Percentiles rank a stretch among this genome's conserved stretches.
Evolutionary conservation across 2,329 filamentous ascomycete species (phyloP).

Genomic region (Colletotrichum theobromicola): DNA sequence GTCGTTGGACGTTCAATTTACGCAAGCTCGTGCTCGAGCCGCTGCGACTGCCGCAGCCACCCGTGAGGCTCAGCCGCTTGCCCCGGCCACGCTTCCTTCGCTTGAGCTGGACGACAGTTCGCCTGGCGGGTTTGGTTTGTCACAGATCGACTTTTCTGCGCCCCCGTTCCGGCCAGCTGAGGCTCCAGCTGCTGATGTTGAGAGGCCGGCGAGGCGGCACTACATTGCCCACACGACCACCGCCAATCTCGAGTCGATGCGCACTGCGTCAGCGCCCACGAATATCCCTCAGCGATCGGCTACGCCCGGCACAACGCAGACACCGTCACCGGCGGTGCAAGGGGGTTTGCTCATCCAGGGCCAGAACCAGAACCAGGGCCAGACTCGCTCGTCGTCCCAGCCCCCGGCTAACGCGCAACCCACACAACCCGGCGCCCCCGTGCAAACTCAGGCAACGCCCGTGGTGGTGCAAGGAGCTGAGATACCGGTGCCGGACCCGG

Average conservation of each 20-base stretch:
- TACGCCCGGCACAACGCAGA: not conserved
- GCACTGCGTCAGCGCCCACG: not conserved
- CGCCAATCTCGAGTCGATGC: not conserved
- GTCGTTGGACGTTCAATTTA: conserved; percentile 49
- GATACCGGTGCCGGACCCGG: conserved; percentile 22
- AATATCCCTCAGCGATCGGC: not conserved
- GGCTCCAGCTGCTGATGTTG: not conserved
- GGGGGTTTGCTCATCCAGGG: conserved; percentile 17
- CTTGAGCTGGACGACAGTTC: not conserved
- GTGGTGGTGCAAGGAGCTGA: conserved; percentile 14
- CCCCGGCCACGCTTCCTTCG: not conserved
- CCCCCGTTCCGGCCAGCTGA: not conserved
- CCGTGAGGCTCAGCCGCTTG: conserved; percentile 23
- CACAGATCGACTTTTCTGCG: not conserved
- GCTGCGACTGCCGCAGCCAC: conserved; percentile 29
- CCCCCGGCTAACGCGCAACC: not conserved
- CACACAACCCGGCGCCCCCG: conserved; percentile 13
- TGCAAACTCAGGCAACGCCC: conserved; percentile 18
- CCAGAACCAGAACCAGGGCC: not conserved
- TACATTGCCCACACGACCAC: not conserved
- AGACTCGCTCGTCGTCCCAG: not conserved
- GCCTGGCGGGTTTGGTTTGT: not conserved
- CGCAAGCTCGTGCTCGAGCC: conserved; percentile 37
- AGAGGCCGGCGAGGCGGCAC: not conserved
- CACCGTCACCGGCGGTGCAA: not conserved